Evolutionary conservation across 352 stramenopile genomes (phyloP).

Genomic region (Poterioochromonas sp.): DNA sequence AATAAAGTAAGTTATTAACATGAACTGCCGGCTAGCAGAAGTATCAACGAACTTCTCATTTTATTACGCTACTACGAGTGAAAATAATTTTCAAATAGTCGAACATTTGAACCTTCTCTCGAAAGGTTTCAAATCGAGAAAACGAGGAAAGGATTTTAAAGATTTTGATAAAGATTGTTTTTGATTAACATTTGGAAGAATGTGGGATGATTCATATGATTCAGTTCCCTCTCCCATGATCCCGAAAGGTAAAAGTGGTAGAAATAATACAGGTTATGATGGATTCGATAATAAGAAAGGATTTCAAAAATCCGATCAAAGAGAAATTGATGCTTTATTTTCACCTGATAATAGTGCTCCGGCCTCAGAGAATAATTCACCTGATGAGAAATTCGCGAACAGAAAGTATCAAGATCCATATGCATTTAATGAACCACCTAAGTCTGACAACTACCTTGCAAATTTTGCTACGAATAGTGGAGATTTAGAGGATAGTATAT

Average conservation of each 20-base stretch:
- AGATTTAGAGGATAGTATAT: conserved; percentile 31
- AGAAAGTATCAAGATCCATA: neutral
- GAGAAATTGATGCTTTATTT: neutral
- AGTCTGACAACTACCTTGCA: conserved; percentile 16
- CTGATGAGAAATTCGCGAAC: neutral
- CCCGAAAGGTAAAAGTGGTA: neutral
- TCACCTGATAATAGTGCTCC: neutral
- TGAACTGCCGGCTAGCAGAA: too few species aligned
- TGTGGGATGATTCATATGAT: neutral
- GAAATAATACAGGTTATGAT: neutral
- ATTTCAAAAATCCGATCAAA: neutral
- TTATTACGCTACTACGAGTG: too few species aligned
- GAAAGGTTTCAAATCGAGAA: too few species aligned
- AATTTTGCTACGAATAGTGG: conserved; percentile 14
- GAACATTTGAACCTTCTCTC: too few species aligned
- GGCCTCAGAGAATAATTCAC: neutral
- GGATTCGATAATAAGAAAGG: neutral
- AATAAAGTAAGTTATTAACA: too few species aligned
- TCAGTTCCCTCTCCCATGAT: neutral
- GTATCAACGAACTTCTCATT: too few species aligned
- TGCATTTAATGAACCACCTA: neutral
- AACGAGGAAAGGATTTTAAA: too few species aligned
- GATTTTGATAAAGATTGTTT: too few species aligned
- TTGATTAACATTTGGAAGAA: neutral
- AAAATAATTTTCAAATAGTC: too few species aligned